A percentile compares a stretch with the other conserved stretches of the same genome.
Evolutionary conservation across 352 stramenopile species (phyloP).

Genomic region (Pythium oligandrum): DNA sequence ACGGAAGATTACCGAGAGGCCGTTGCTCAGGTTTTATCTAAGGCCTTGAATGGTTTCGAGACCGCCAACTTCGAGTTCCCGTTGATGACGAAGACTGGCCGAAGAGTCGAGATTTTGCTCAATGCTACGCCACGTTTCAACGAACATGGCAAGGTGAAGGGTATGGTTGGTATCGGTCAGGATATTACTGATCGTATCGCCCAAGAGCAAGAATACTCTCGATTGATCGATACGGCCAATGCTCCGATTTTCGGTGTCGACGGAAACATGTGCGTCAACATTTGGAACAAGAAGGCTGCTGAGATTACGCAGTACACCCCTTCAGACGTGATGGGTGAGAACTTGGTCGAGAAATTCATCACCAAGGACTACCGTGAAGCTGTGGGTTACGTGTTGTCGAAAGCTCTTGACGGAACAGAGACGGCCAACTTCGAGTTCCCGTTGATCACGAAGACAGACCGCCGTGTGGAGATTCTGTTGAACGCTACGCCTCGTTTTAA

Average conservation of each 20-base stretch:
- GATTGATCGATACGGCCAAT: constrained; percentile 68
- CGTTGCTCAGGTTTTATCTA: too few relatives aligned
- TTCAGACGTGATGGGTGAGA: constrained; percentile 25
- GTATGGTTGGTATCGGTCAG: too few relatives aligned
- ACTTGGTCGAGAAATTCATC: constrained; percentile 31
- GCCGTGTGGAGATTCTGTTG: constrained; percentile 23
- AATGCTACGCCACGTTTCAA: too few relatives aligned
- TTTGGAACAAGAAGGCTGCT: constrained; percentile 11
- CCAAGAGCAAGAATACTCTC: constrained; percentile 49
- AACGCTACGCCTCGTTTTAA: constrained; percentile 28
- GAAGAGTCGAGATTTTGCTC: too few relatives aligned
- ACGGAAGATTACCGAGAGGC: too few relatives aligned
- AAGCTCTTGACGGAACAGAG: constrained; percentile 19
- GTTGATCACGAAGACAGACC: constrained; percentile 28
- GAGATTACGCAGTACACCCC: constrained; percentile 29
- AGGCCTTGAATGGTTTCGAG: too few relatives aligned
- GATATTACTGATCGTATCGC: constrained; percentile 59
- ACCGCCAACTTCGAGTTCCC: too few relatives aligned
- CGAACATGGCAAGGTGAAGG: too few relatives aligned
- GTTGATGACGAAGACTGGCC: too few relatives aligned
- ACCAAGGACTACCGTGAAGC: constrained; percentile 20
- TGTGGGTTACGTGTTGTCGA: constrained; percentile 17
- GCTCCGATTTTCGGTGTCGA: constrained; percentile 47
- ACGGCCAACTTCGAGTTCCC: constrained; percentile 17
- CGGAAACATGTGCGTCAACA: constrained; percentile 11